These are phyloP conservation scores for Pelagophyceae sp. DNA, from an alignment of 352 stramenopile species.

Conservation along the genomic window DNA sequence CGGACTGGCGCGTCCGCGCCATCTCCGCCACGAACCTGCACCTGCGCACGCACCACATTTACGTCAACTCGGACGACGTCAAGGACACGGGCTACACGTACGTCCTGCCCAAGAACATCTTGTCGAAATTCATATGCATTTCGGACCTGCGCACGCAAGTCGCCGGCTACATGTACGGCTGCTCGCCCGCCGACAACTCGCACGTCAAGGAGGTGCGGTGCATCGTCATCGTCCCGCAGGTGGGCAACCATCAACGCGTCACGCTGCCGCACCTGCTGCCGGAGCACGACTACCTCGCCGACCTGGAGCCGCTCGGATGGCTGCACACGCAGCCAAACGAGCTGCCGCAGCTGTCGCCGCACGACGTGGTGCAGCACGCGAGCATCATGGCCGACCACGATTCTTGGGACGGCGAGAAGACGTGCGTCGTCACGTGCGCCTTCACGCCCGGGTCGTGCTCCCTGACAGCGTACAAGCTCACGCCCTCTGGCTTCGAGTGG, in stretches of 20 bases:
- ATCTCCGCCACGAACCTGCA: slow-evolving; percentile 98
- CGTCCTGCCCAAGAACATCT: slow-evolving; percentile 97
- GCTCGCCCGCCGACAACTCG: slow-evolving; percentile 93
- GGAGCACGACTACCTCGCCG: slow-evolving; percentile 90
- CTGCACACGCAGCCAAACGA: slow-evolving; percentile 99
- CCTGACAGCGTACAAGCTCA: slow-evolving; percentile 97
- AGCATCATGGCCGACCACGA: slow-evolving; percentile 94
- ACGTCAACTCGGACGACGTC: slow-evolving; percentile 96
- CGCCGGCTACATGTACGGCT: slow-evolving; percentile 95
- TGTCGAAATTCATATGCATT: slow-evolving; percentile 99
- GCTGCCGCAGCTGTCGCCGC: slow-evolving; percentile 83
- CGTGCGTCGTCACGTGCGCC: slow-evolving; percentile 92
- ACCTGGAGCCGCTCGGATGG: slow-evolving; percentile 95
- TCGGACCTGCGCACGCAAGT: slow-evolving; percentile 94
- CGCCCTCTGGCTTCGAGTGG: slow-evolving; percentile 90
- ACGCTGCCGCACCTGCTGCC: slow-evolving; percentile 92
- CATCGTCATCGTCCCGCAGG: slow-evolving; percentile 97
- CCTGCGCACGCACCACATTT: slow-evolving; percentile 98
- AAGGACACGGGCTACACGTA: slow-evolving; percentile 96
- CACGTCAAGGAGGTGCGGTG: slow-evolving; percentile 97
- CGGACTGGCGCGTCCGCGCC: slow-evolving; percentile 96
- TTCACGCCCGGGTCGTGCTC: slow-evolving; percentile 99
- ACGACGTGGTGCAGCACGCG: slow-evolving; percentile 89
- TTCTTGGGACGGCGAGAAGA: slow-evolving; percentile 91
- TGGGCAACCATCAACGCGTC: slow-evolving; percentile 93